Evolutionary conservation across 2,329 filamentous ascomycete genomes (phyloP), one percentile per base, ranked within the genome.

Genomic region (Colletotrichum gloeosporioides): DNA sequence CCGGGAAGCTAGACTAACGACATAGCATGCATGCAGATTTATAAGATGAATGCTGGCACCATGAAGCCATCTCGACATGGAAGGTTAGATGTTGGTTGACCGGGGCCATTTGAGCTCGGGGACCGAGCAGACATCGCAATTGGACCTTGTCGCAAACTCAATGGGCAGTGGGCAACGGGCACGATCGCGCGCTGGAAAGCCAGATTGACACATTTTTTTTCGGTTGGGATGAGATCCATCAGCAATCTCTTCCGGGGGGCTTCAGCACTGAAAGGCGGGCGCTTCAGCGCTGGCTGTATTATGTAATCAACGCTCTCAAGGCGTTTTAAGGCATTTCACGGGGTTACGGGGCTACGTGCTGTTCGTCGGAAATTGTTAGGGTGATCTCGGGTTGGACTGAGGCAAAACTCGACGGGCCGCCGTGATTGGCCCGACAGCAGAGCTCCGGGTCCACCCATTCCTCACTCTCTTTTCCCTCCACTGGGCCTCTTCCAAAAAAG

Each of bases 391-490:
- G 76, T 76, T 73, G 69, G 77, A 78, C 73, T 77, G 77, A 78
- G 77, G 76, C 73, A 78, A 75, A 78, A 73, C 70, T 77, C 55
- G 63, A 65, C 18, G 68, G 8, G 57, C 32, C 8, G 9, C 34
- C 59, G 57, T 75, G 68, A 78, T 78, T 78, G 77, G 77, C 49
- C 49, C n/a, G 59, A 10, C 59, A 67, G 64, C 68, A 63, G 22
- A 70, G 68, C 73, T 72, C 49, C 61, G 74, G 80, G 80, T 82
- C 79, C 69, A 82, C 79, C 49, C 27, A 65, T 65, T 73, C 74
- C 66, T 78, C 76, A 69, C 83, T 86, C 85, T 86, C 83, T 84
- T 86, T 86, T 83, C 82, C 85, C 82, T 83, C 83, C 82, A 84
- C 82, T 82, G 82, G 81, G 83, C 82, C 84, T 85, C 76, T 75